A percentile compares a stretch with the other conserved stretches of the same genome.
These are phyloP conservation scores for Trypanosoma rangeli DNA, from an alignment of 208 protist species.

Conservation along the genomic window DNA sequence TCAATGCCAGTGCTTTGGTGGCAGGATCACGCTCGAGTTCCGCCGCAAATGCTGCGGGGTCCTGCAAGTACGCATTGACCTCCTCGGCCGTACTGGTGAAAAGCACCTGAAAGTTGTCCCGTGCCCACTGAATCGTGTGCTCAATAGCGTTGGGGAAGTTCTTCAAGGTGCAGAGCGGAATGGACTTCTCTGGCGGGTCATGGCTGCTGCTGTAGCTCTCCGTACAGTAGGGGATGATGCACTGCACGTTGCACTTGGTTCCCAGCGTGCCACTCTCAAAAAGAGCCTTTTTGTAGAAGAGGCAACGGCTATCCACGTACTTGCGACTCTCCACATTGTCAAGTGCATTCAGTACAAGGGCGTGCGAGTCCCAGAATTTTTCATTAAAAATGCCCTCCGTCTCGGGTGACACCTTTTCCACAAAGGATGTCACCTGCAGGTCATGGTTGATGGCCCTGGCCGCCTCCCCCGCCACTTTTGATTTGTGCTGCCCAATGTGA, in stretches of 20 bases:
- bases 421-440: constrained; percentile 73
- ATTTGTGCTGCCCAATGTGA: constrained; percentile 97
- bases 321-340: constrained; percentile 98
- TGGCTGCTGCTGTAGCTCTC: constrained; percentile 97
- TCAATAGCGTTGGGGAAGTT: constrained; percentile 99
- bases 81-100: constrained; percentile 74
- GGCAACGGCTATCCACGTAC: constrained; percentile 96
- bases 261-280: constrained; percentile 99
- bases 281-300: constrained; percentile 97
- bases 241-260: constrained; percentile 98
- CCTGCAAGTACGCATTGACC: constrained; percentile 86
- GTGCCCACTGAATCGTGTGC: constrained; percentile 98
- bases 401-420: constrained; percentile 94
- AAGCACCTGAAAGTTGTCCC: constrained; percentile 90
- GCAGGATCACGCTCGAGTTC: constrained; percentile 74
- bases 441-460: constrained; percentile 95
- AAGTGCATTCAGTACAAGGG: constrained; percentile 97
- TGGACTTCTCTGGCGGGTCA: constrained; percentile 98
- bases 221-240: constrained; percentile 97
- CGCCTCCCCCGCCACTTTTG: constrained; percentile 89
- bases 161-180: constrained; percentile 99
- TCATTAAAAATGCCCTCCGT: constrained; percentile 97
- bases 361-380: constrained; percentile 94
- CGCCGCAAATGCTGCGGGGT: constrained; percentile 62
- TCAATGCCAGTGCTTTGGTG: constrained; percentile 54